Conservation (phyloP, 305 asterid species). For the Galium porrigens region DNA sequence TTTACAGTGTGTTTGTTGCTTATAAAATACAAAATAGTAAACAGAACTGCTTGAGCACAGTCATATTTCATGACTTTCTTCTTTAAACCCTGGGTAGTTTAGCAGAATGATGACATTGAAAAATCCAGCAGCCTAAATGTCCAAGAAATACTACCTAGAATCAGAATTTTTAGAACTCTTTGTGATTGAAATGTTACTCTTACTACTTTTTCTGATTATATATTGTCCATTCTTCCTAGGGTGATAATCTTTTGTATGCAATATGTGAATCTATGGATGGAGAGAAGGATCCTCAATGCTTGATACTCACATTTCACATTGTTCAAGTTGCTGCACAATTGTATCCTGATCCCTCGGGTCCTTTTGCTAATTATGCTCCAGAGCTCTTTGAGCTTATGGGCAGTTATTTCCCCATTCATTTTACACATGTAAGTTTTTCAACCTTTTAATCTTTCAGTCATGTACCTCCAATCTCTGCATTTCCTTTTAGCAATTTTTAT, state of each 20-base stretch:
- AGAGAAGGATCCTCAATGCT: slow-evolving; percentile 84
- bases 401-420: slow-evolving; percentile 78
- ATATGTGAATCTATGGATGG: slow-evolving; percentile 75
- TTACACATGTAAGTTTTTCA: slow-evolving; percentile 66
- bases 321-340: slow-evolving; percentile 49
- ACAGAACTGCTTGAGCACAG: not conserved
- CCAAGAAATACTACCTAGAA: not conserved
- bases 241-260: slow-evolving; percentile 57
- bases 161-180: not conserved
- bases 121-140: not conserved
- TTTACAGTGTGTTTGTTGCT: slow-evolving; percentile 3
- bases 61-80: not conserved
- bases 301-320: slow-evolving; percentile 49
- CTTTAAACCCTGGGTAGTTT: not conserved
- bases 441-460: slow-evolving; percentile 3
- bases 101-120: not conserved
- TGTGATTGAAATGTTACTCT: not conserved
- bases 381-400: slow-evolving; percentile 66
- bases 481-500: not conserved
- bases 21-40: not conserved
- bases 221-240: slow-evolving; percentile 35
- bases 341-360: slow-evolving; percentile 52
- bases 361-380: slow-evolving; percentile 47
- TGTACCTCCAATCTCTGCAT: slow-evolving; percentile 15
- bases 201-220: slow-evolving; percentile 11